These are phyloP conservation scores for Nothopassalora personata DNA, from an alignment of 2,329 filamentous ascomycete species.

Conservation along the genomic window DNA sequence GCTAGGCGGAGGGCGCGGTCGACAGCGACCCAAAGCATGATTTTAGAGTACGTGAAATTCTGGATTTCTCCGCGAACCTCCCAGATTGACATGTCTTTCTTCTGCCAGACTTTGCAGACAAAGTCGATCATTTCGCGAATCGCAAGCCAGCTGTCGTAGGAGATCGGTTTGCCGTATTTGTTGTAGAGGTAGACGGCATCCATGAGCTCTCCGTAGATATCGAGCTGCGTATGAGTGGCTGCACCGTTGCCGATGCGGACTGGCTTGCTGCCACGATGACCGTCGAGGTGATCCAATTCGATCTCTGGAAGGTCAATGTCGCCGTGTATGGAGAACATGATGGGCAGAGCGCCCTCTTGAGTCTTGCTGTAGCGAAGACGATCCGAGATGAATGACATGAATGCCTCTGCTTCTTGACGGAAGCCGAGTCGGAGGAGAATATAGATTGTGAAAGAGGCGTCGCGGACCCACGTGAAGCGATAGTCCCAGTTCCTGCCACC, in stretches of 20 bases:
- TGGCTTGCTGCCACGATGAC: slow-evolving; percentile 64
- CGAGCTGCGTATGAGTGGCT: slow-evolving; percentile 69
- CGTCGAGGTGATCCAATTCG: slow-evolving; percentile 64
- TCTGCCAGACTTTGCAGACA: slow-evolving; percentile 60
- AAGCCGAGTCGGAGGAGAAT: slow-evolving; percentile 71
- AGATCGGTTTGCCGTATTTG: slow-evolving; percentile 52
- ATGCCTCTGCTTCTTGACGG: slow-evolving; percentile 68
- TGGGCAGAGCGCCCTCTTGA: slow-evolving; percentile 60
- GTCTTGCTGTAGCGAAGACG: slow-evolving; percentile 59
- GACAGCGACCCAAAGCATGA: slow-evolving; percentile 78
- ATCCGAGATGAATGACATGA: slow-evolving; percentile 72
- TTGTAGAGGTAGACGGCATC: not conserved
- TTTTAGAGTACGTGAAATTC: slow-evolving; percentile 74
- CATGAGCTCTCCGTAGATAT: slow-evolving; percentile 46
- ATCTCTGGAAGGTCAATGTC: slow-evolving; percentile 68
- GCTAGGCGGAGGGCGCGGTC: slow-evolving; percentile 38
- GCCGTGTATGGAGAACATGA: slow-evolving; percentile 74
- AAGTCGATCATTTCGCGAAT: slow-evolving; percentile 66
- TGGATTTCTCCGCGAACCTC: slow-evolving; percentile 71
- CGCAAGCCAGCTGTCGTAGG: slow-evolving; percentile 70
- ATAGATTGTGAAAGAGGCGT: slow-evolving; percentile 73
- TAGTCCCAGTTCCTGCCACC: slow-evolving; percentile 62
- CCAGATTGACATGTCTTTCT: slow-evolving; percentile 76
- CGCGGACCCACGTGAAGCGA: slow-evolving; percentile 72
- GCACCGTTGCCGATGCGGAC: slow-evolving; percentile 75